Conservation (phyloP, 495 filamentous ascomycete species). For the Talaromyces wortmannii region DNA sequence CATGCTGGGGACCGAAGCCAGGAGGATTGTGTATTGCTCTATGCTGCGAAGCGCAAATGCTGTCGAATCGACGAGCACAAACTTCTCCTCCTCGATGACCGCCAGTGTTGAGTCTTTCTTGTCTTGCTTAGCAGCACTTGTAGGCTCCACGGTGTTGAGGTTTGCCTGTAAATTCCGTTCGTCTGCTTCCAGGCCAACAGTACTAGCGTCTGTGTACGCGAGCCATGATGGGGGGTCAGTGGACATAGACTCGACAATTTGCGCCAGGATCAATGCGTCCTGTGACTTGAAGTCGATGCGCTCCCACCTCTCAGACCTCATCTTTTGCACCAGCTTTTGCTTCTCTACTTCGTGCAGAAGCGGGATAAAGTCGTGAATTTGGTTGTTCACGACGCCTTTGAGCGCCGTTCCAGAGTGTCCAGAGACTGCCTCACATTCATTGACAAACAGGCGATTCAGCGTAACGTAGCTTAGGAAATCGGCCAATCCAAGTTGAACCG, state of each 20-base stretch:
- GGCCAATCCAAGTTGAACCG: conserved; percentile 47
- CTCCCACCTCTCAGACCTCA: conserved; percentile 74
- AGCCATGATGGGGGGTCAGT: conserved; percentile 60
- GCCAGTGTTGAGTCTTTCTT: conserved; percentile 49
- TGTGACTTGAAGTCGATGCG: conserved; percentile 61
- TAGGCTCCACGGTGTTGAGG: conserved; percentile 30
- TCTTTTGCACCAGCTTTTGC: conserved; percentile 58
- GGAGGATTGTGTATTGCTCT: conserved; percentile 59
- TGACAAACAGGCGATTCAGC: conserved; percentile 73
- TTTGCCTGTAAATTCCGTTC: conserved; percentile 11
- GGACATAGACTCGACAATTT: conserved; percentile 60
- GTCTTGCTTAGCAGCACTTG: conserved; percentile 26
- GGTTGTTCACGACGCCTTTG: conserved; percentile 68
- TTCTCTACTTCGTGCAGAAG: conserved; percentile 57
- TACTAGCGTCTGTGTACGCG: conserved; percentile 28
- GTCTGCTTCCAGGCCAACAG: conserved; percentile 12
- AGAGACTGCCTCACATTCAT: conserved; percentile 79
- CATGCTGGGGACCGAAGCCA: conserved; percentile 64
- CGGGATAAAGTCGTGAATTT: conserved; percentile 72
- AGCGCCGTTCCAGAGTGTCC: conserved; percentile 65
- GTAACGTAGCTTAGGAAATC: conserved; percentile 73
- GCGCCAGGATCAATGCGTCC: conserved; percentile 47
- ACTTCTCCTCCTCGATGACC: conserved; percentile 62
- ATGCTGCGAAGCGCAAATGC: conserved; percentile 60
- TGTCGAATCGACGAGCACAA: conserved; percentile 64